These are phyloP conservation scores for Paramecium bursaria DNA, from an alignment of 73 alveolate genomes.

Conservation along the genomic window DNA sequence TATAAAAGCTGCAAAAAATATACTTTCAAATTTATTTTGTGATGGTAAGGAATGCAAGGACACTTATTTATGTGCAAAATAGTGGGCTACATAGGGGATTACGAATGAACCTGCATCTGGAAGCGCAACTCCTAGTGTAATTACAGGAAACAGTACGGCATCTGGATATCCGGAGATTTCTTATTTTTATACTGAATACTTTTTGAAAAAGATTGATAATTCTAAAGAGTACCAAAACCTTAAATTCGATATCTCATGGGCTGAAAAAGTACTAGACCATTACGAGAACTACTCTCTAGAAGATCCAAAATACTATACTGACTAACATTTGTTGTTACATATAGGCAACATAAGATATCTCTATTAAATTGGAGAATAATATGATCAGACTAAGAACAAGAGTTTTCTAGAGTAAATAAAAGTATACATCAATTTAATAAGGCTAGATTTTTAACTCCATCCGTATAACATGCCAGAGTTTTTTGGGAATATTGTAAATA, in stretches of 20 bases:
- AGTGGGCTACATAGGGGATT: slow-evolving; percentile 34
- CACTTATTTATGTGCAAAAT: slow-evolving; percentile 14
- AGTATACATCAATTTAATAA: too few relatives aligned
- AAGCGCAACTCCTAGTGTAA: slow-evolving; percentile 39
- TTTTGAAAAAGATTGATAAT: slow-evolving; percentile 6
- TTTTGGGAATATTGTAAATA: slow-evolving; percentile 45
- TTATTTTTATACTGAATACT: slow-evolving; percentile 51
- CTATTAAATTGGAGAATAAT: slow-evolving; percentile 6
- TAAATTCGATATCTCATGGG: slow-evolving; percentile 18
- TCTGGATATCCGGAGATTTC: slow-evolving; percentile 33
- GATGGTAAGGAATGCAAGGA: background rate
- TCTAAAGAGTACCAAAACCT: slow-evolving; percentile 10
- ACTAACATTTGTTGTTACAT: slow-evolving; percentile 19
- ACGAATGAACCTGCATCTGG: slow-evolving; percentile 51
- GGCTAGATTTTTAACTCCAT: background rate
- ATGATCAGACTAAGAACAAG: background rate
- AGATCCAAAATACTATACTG: slow-evolving; percentile 49
- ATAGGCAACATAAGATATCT: slow-evolving; percentile 19
- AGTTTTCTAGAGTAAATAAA: background rate
- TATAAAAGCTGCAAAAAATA: too few relatives aligned
- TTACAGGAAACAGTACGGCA: slow-evolving; percentile 31
- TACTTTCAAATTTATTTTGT: too few relatives aligned
- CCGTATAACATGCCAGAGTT: slow-evolving; percentile 30
- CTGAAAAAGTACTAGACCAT: background rate
- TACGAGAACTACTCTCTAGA: slow-evolving; percentile 28